Base-by-base conservation (phyloP, 352 stramenopile species). In the Phytophthora cajani region DNA sequence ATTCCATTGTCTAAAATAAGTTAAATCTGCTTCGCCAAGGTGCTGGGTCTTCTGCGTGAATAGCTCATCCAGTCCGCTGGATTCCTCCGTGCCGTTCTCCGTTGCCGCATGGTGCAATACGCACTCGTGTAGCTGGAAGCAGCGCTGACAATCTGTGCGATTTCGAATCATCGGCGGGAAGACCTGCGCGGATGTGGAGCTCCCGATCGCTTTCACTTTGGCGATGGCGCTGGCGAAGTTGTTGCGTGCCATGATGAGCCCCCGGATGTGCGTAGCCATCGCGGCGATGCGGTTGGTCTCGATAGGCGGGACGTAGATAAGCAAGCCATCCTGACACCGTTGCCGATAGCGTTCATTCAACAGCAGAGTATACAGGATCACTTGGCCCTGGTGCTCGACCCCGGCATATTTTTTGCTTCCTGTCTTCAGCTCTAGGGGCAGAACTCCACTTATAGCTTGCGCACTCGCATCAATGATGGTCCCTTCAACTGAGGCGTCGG, bases 341-440 rank as follows among this genome's bases (percentile, higher is more conserved):
- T 86, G 84, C 17, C 67, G 77, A 72, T 96, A 97, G 2, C 90
- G 88, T 58, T 95, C 86, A 23, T 84, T 88, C 10, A 94, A 62
- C 33, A 98, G 68, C 23, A 98, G 67, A 5, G 87, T 96, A 52
- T 98, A 97, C 42, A 97, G 55, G 36, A 97, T 94, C 14, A 98
- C 89, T 87, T 98, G 91, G 11, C 85, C 90, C 49, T 88, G 77
- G 58, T 96, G 87, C 25, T 94, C 79, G 8, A 80, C 67, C 7
- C 74, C 70, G 16, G 62, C 62, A 50, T 87, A 90, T 40, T 64
- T 64, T 58, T 92, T 90, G 53, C 84, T 96, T 11, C 92, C 92
- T 17, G 91, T 98, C 72, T 98, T 98, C 10, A 98, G 77, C 58
- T 98, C 91, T 8, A 98, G 30, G 16, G 88, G 85, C 3, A 93